These are phyloP conservation scores for Fusarium praegraminearum DNA, from an alignment of 2,329 filamentous ascomycete genomes.

Conservation along the genomic window DNA sequence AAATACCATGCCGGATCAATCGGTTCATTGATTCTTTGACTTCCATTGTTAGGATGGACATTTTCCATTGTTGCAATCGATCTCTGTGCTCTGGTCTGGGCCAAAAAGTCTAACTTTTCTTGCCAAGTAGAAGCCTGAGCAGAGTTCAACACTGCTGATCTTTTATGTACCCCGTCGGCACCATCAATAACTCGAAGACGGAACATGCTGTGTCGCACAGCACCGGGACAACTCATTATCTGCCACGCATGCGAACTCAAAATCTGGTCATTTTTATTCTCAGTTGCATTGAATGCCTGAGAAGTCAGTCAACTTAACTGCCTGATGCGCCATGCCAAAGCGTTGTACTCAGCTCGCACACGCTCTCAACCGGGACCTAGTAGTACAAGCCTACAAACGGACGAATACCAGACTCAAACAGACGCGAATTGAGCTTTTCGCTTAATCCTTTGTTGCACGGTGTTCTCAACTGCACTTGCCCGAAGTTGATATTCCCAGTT, in stretches of 20 bases:
- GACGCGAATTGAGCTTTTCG: neutral
- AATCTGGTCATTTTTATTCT: slow-evolving; percentile 14
- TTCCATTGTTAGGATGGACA: neutral
- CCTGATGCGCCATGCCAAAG: slow-evolving; percentile 19
- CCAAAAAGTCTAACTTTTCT: slow-evolving; percentile 11
- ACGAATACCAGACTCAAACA: neutral
- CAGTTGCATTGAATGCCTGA: slow-evolving; percentile 4
- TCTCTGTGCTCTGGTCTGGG: slow-evolving; percentile 18
- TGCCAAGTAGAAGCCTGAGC: slow-evolving; percentile 9
- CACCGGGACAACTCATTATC: slow-evolving; percentile 41
- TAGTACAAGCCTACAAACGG: slow-evolving; percentile 6
- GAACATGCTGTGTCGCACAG: slow-evolving; percentile 38
- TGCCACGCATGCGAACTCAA: slow-evolving; percentile 38
- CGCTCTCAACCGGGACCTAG: neutral
- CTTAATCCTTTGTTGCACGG: neutral
- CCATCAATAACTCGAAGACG: slow-evolving; percentile 22
- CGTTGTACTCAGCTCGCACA: slow-evolving; percentile 7
- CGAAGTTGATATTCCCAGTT: neutral
- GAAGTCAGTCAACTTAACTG: slow-evolving; percentile 18
- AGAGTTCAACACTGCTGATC: slow-evolving; percentile 23
- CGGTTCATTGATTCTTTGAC: slow-evolving; percentile 2
- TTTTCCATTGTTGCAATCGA: neutral
- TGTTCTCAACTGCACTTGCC: neutral
- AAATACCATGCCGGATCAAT: slow-evolving; percentile 19
- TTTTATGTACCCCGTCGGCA: slow-evolving; percentile 23